Base-by-base conservation (phyloP, 2,329 filamentous ascomycete species). In the Trichoderma pleuroti region DNA sequence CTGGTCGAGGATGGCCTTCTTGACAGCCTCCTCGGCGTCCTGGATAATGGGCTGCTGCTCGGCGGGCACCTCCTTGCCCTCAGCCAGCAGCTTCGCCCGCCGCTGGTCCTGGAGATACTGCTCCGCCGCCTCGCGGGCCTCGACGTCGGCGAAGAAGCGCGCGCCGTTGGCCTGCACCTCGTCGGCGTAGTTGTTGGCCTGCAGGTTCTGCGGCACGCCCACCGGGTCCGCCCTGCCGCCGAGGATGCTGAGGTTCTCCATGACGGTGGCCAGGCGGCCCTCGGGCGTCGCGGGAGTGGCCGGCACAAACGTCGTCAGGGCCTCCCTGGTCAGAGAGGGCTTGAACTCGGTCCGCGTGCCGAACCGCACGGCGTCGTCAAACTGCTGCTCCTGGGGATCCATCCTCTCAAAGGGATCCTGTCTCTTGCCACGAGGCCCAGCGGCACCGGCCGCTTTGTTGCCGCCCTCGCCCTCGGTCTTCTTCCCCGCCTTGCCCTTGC, bases 221-320 rank as follows among this genome's bases (percentile, higher is more conserved):
- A 81, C 74, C 46, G 75, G 76, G 49, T 81, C 81, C 11, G 78
- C 78, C n/a, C 77, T 76, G 52, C 77, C 80, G 54, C 77, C 80
- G 21, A 84, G 75, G 8, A 77, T 74, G 59, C 78, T 79, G 63
- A 83, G 77, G 66, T 77, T 81, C 71, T 78, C 75, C 70, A 83
- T 71, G 42, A 82, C 78, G 18, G 78, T 75, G 8, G 81, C 79
- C 54, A 74, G 72, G 18, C 76, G 77, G 62, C 80, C 76, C 26
- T 76, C 72, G 6, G 73, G 42, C 18, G 75, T 75, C 32, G 76
- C 75, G 42, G 80, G 76, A 30, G 75, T 72, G 21, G 74, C 74
- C 14, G 81, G 81, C 64, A 78, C 75, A 68, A 78, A 78, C 52
- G 74, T 73, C 66, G 75, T 72, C 16, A 82, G 74, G 2, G 76